A percentile compares a stretch with the other conserved stretches of the same genome.
These are phyloP conservation scores for Coix lacrymajobi DNA, from an alignment of 176 grass and related monocot genomes.

Conservation along the genomic window DNA sequence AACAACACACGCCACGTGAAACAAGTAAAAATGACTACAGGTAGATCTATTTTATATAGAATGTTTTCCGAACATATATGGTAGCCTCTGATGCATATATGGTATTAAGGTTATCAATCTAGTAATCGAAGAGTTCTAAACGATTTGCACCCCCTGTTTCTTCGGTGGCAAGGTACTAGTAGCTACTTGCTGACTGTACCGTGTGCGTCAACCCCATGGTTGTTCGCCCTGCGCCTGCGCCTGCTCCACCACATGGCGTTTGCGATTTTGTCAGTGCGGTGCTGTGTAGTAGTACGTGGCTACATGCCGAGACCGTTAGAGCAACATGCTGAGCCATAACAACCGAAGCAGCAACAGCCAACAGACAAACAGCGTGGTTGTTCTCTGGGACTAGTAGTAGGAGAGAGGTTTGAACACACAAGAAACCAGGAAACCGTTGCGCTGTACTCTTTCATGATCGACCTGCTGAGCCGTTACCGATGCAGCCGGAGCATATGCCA, in stretches of 20 bases:
- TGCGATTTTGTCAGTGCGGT: background rate
- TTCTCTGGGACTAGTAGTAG: no score
- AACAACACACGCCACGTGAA: no score
- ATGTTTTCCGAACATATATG: no score
- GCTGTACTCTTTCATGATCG: background rate
- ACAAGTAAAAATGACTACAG: no score
- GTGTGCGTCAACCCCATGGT: background rate
- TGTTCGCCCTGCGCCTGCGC: background rate
- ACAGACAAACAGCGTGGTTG: no score
- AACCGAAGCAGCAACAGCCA: background rate
- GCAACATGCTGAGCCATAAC: background rate
- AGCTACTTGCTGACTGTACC: background rate
- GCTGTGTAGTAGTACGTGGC: background rate
- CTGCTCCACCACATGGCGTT: background rate
- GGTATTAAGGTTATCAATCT: no score
- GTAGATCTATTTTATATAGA: no score
- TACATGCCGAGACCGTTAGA: background rate
- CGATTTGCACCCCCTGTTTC: background rate
- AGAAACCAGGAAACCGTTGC: no score
- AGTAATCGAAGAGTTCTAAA: no score
- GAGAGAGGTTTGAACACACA: no score
- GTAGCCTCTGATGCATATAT: no score
- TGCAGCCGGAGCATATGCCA: background rate
- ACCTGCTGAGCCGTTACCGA: background rate
- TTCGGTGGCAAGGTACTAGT: background rate